These are phyloP conservation scores for Grifola frondosa DNA, from an alignment of 1,284 basidiomycete species.

Conservation along the genomic window DNA sequence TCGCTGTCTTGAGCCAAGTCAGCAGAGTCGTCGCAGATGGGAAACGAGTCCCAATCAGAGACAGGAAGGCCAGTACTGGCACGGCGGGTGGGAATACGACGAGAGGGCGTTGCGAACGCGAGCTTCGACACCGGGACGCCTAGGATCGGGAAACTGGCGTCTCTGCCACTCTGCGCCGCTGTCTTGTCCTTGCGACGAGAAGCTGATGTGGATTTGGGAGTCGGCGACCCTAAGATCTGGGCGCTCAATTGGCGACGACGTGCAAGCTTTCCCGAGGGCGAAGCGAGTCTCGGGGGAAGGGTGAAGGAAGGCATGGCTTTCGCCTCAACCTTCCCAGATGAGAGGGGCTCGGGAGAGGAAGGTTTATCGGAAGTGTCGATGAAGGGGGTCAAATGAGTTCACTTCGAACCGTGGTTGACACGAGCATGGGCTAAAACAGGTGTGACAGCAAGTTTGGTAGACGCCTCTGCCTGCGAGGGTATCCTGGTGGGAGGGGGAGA, in stretches of 20 bases:
- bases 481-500: constrained; percentile 48
- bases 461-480: constrained; percentile 65
- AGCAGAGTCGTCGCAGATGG: constrained; percentile 67
- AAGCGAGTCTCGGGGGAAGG: constrained; percentile 40
- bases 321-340: constrained; percentile 23
- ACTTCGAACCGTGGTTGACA: constrained; percentile 29
- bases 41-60: constrained; percentile 44
- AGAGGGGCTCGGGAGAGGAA: constrained; percentile 18
- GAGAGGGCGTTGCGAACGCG: constrained; percentile 16
- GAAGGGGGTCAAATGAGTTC: constrained; percentile 58
- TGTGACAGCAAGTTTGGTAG: constrained; percentile 30
- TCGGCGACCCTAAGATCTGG: constrained; percentile 34
- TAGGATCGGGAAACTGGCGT: constrained; percentile 3
- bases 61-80: constrained; percentile 19
- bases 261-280: constrained; percentile 53
- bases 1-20: constrained; percentile 41
- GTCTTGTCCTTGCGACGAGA: constrained; percentile 38
- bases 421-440: no score
- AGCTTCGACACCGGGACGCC: constrained; percentile 4
- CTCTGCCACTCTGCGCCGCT: constrained; percentile 18
- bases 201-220: constrained; percentile 42
- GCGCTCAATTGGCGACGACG: constrained; percentile 47
- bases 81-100: constrained; percentile 15
- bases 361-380: constrained; percentile 34
- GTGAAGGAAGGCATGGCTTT: constrained; percentile 32